Percentiles rank a stretch among this genome's conserved stretches.
Conservation (phyloP, 352 stramenopile genomes). For the Albugo laibachii region DNA sequence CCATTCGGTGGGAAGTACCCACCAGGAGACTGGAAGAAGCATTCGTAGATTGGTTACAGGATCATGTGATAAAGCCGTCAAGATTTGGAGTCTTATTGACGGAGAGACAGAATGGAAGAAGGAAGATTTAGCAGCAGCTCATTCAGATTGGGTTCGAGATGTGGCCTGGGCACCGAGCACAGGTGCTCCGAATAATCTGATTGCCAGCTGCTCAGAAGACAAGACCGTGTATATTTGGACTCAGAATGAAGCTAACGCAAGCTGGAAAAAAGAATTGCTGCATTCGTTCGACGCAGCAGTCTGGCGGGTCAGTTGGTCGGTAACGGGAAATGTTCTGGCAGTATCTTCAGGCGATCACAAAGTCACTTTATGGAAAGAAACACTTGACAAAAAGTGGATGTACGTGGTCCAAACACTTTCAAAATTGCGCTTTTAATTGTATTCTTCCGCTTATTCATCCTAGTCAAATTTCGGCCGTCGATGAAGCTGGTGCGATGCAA, state of each 20-base stretch:
- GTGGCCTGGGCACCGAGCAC: conserved; percentile 93
- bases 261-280: conserved; percentile 86
- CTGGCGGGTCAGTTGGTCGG: conserved; percentile 97
- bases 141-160: conserved; percentile 93
- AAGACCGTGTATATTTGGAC: conserved; percentile 93
- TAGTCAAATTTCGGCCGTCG: conserved; percentile 80
- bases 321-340: conserved; percentile 95
- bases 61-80: conserved; percentile 95
- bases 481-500: conserved; percentile 64
- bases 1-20: conserved; percentile 31
- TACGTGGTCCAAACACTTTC: conserved; percentile 15
- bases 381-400: conserved; percentile 92
- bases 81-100: conserved; percentile 84
- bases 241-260: conserved; percentile 38
- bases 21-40: conserved; percentile 12
- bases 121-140: conserved; percentile 44
- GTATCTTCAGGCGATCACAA: conserved; percentile 94
- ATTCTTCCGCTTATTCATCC: conserved; percentile 4
- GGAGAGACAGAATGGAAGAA: conserved; percentile 64
- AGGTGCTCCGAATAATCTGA: conserved; percentile 84
- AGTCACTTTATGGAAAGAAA: conserved; percentile 97
- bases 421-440: neutral
- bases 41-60: conserved; percentile 81
- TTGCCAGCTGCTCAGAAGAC: conserved; percentile 84
- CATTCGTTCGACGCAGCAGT: conserved; percentile 91